Base-by-base conservation (phyloP, 2,329 filamentous ascomycete genomes). In the Ciborinia camelliae region DNA sequence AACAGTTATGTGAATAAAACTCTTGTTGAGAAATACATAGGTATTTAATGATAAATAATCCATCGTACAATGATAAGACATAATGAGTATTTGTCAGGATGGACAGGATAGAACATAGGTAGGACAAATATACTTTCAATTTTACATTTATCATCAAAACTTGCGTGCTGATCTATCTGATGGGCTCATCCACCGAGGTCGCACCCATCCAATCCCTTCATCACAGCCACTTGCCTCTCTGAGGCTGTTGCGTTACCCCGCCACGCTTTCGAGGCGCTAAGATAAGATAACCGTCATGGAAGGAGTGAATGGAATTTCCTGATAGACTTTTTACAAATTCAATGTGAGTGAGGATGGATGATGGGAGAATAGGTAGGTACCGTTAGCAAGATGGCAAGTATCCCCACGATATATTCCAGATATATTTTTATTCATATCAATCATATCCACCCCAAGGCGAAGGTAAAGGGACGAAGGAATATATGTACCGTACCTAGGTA, bases 81-180 rank as follows among this genome's bases (percentile, higher is more conserved):
- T n/a, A n/a, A n/a, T n/a, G n/a, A n/a, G n/a, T n/a, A n/a, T 41
- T 43, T 5, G 53, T n/a, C 53, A 41, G 35, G n/a, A n/a, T n/a
- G n/a, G n/a, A n/a, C n/a, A n/a, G n/a, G n/a, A n/a, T n/a, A n/a
- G n/a, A n/a, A n/a, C n/a, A n/a, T n/a, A n/a, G n/a, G n/a, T n/a
- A n/a, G n/a, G n/a, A n/a, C n/a, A n/a, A n/a, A n/a, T n/a, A n/a
- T n/a, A n/a, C n/a, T n/a, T n/a, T n/a, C n/a, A 35, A 4, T 14
- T 20, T 55, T 18, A 30, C 10, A 57, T 57, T 43, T 45, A 45
- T 45, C 54, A 58, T 58, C 54, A 26, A n/a, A 43, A 57, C 7
- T 57, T 45, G 39, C 37, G 6, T 45, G 10, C 39, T 57, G 43
- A 43, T 43, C n/a, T 15, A 37, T 37, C 14, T 37, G 35, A 37